phyloP scores from a whole-genome alignment of 2,329 filamentous ascomycete genomes.

The Aspergillus bombycis region DNA sequence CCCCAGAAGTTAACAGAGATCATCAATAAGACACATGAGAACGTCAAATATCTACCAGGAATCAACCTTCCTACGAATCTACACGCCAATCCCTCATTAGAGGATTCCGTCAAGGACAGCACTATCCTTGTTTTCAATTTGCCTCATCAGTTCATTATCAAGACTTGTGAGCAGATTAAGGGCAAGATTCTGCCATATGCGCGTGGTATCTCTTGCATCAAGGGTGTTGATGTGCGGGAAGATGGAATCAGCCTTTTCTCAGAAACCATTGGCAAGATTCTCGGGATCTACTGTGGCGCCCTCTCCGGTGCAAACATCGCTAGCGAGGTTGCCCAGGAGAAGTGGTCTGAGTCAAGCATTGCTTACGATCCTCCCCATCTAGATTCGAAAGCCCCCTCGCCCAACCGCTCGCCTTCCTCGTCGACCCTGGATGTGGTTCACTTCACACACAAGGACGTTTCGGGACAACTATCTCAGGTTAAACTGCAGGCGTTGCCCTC shows the following conservation, averaged over 20 bases:
- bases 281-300: constrained; percentile 96
- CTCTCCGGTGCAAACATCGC: constrained; percentile 96
- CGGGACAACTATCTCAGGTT: constrained; percentile 67
- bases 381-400: constrained; percentile 77
- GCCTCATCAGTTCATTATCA: constrained; percentile 86
- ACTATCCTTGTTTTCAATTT: constrained; percentile 96
- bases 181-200: constrained; percentile 91
- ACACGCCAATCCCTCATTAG: constrained; percentile 48
- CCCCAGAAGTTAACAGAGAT: constrained; percentile 85
- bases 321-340: constrained; percentile 89
- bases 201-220: constrained; percentile 95
- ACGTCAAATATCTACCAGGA: constrained; percentile 95
- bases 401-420: constrained; percentile 54
- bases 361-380: constrained; percentile 91
- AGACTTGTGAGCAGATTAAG: constrained; percentile 79
- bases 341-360: constrained; percentile 96
- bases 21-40: constrained; percentile 93
- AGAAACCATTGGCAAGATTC: constrained; percentile 86
- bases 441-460: constrained; percentile 69
- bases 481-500: constrained; percentile 74
- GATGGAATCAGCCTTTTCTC: constrained; percentile 87
- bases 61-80: constrained; percentile 78
- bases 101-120: constrained; percentile 77
- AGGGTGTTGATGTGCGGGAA: constrained; percentile 91
- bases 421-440: constrained; percentile 55